phyloP scores from a whole-genome alignment of 2,329 filamentous ascomycete genomes.

The Graphium sp. region DNA sequence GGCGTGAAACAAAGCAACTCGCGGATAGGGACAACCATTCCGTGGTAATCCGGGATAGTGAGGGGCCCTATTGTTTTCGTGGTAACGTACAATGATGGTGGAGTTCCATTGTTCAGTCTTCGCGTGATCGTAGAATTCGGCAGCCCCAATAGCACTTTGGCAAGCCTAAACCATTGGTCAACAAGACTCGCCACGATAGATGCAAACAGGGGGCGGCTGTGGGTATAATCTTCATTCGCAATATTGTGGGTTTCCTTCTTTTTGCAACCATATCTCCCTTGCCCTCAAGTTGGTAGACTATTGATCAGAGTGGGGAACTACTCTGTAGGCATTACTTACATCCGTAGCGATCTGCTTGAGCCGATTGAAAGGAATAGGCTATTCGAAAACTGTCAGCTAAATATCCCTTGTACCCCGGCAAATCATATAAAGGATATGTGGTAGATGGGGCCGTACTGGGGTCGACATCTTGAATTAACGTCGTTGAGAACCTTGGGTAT shows the following conservation, averaged over 20 bases:
- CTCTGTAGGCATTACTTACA: too few species aligned
- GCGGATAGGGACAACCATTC: constrained; percentile 1
- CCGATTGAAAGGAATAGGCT: constrained; percentile 63
- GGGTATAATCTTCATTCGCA: neutral
- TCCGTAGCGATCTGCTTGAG: constrained; percentile 76
- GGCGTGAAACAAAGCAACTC: too few species aligned
- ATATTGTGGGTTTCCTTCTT: too few species aligned
- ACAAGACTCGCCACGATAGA: too few species aligned
- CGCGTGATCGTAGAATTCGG: constrained; percentile 72
- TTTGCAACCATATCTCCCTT: too few species aligned
- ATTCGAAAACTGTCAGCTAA: constrained; percentile 4
- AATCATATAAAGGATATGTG: neutral
- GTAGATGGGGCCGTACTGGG: neutral
- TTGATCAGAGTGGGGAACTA: too few species aligned
- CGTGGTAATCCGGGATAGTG: too few species aligned
- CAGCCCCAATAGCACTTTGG: constrained; percentile 55
- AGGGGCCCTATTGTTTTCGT: neutral
- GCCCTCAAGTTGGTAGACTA: too few species aligned
- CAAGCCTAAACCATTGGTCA: constrained; percentile 66
- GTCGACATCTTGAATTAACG: constrained; percentile 1
- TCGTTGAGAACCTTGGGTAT: too few species aligned
- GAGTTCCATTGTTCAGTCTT: constrained; percentile 83
- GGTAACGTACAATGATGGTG: constrained; percentile 62
- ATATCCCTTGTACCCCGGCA: neutral
- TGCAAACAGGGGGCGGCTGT: too few species aligned